Percentiles rank a stretch among this genome's conserved stretches.
phyloP scores from a whole-genome alignment of 306 rosid genomes.

The Cucumis sativus region Cucumber_9930_V3 NC_026660.2:13851501-13852000 shows the following conservation, averaged over 20 bases:
- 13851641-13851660: constrained; percentile 7
- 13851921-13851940: no score
- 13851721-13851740: neutral
- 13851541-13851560: neutral
- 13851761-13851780: neutral
- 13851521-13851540: neutral
- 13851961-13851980: no score
- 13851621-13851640: neutral
- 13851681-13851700: neutral
- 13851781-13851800: neutral
- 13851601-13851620: neutral
- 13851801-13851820: neutral
- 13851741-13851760: neutral
- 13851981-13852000: no score
- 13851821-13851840: no score
- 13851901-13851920: no score
- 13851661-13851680: neutral
- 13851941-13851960: no score
- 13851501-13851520: neutral
- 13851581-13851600: neutral
- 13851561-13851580: neutral
- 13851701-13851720: neutral
- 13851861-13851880: no score
- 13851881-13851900: no score
- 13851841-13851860: no score